Evolutionary conservation across 352 stramenopile species (phyloP).

Genomic region (Phytophthora cajani): DNA sequence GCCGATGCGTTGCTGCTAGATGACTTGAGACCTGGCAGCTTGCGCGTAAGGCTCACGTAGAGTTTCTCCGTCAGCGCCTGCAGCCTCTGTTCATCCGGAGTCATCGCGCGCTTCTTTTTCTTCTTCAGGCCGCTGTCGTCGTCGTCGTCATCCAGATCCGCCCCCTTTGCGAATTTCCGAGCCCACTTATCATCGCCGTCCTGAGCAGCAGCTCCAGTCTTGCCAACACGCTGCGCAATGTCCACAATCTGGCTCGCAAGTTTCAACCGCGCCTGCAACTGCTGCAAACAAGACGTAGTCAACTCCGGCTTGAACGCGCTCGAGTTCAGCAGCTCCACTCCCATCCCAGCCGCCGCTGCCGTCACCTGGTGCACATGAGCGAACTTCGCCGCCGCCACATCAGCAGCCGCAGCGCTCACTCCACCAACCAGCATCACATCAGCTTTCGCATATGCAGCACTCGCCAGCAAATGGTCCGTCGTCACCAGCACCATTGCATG

Average conservation of each 20-base stretch:
- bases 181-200: conserved; percentile 68
- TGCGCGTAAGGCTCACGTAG: conserved; percentile 56
- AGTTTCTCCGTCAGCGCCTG: conserved; percentile 77
- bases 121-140: conserved; percentile 54
- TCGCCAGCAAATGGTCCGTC: conserved; percentile 63
- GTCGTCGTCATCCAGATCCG: conserved; percentile 57
- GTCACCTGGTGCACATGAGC: conserved; percentile 37
- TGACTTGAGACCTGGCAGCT: conserved; percentile 25
- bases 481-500: conserved; percentile 62
- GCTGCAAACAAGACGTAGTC: conserved; percentile 38
- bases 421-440: conserved; percentile 50
- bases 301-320: conserved; percentile 39
- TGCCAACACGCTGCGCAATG: conserved; percentile 50
- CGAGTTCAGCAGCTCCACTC: conserved; percentile 7
- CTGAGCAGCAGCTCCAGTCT: conserved; percentile 17
- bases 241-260: conserved; percentile 64
- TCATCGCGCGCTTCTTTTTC: conserved; percentile 42
- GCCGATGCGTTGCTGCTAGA: conserved; percentile 1
- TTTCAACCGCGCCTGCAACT: conserved; percentile 60
- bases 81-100: conserved; percentile 74
- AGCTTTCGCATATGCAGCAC: conserved; percentile 29
- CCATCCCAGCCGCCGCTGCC: conserved; percentile 16
- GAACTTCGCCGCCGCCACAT: conserved; percentile 48
- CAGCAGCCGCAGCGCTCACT: conserved; percentile 11
- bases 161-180: conserved; percentile 58